Conservation (phyloP, 192 early-diverging fungal species). For the Coemansia sp. region DNA sequence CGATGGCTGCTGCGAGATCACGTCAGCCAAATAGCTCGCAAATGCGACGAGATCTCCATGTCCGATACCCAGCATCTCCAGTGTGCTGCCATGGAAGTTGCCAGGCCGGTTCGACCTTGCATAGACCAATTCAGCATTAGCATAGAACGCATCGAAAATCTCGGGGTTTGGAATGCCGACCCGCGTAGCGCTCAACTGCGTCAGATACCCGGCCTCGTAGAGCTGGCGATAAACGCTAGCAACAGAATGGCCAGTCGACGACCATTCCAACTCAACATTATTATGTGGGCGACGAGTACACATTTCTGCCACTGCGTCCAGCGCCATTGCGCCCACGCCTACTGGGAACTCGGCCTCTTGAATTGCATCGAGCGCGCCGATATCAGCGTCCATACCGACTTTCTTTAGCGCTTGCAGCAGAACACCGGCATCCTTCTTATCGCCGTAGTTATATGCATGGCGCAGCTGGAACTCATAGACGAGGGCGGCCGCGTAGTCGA, state of each 20-base stretch:
- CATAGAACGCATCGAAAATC: not conserved
- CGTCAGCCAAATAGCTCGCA: not conserved
- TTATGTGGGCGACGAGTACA: not conserved
- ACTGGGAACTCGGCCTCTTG: not conserved
- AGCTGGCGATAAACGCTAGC: not conserved
- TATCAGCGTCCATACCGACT: not conserved
- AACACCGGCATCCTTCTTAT: too few relatives aligned
- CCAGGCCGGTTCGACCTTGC: not conserved
- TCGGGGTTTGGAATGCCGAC: not conserved
- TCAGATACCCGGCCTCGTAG: not conserved
- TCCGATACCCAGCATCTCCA: not conserved
- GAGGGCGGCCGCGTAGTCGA: not conserved
- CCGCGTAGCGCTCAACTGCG: not conserved
- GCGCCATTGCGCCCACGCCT: not conserved
- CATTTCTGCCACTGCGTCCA: not conserved
- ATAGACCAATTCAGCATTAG: too few relatives aligned
- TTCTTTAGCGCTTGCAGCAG: not conserved
- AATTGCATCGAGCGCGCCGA: not conserved
- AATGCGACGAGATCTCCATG: not conserved
- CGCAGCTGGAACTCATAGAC: not conserved
- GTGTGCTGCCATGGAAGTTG: not conserved
- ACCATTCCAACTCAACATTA: not conserved
- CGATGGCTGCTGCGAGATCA: not conserved
- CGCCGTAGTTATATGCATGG: not conserved
- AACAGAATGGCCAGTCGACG: not conserved